These are phyloP conservation scores for Tetrapisispora fleetii DNA, from an alignment of 805 yeast species.

Conservation along the genomic window DNA sequence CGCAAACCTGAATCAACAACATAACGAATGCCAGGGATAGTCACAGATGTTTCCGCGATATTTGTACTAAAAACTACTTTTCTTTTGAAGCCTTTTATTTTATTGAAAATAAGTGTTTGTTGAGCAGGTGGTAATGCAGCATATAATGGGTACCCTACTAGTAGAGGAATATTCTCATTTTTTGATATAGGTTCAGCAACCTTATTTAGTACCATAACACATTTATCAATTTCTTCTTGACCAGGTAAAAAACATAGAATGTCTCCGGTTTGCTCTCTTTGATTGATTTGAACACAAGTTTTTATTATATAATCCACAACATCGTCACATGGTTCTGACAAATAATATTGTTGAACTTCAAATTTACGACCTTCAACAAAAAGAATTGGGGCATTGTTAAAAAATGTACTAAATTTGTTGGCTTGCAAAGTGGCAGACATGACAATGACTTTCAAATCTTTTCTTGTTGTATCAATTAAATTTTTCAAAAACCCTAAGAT, in stretches of 20 bases:
- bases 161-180: constrained; percentile 50
- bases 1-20: constrained; percentile 90
- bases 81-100: constrained; percentile 54
- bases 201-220: constrained; percentile 50
- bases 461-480: constrained; percentile 39
- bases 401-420: constrained; percentile 63
- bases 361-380: constrained; percentile 85
- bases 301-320: constrained; percentile 70
- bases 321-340: constrained; percentile 60
- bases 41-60: constrained; percentile 95
- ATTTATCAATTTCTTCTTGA: constrained; percentile 93
- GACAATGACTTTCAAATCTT: constrained; percentile 59
- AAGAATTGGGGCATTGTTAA: constrained; percentile 68
- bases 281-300: constrained; percentile 68
- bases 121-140: constrained; percentile 85
- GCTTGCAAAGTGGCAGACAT: constrained; percentile 99
- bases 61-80: constrained; percentile 89
- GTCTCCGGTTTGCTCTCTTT: constrained; percentile 74
- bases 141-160: constrained; percentile 76
- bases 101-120: constrained; percentile 72
- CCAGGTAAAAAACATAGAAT: constrained; percentile 90
- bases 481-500: constrained; percentile 80
- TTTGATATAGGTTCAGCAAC: constrained; percentile 58
- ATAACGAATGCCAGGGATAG: constrained; percentile 88
- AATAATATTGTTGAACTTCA: constrained; percentile 67